Evolutionary conservation across 495 filamentous ascomycete species (phyloP), one percentile per base, ranked within the genome.

Genomic region (Penicillium psychrofluorescens): DNA sequence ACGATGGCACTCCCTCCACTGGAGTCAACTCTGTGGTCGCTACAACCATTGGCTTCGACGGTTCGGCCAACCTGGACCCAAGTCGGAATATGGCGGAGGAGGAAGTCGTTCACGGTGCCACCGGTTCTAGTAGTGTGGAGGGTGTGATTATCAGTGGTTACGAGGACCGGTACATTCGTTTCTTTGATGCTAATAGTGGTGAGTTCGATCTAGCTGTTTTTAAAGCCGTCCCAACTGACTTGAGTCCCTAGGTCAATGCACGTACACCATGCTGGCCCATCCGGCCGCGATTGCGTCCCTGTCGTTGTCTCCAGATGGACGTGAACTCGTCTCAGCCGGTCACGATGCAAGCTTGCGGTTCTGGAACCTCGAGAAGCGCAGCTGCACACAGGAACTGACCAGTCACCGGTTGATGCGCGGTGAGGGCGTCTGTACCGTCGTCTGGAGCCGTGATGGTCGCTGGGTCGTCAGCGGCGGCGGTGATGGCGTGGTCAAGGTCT

Each of bases 161-260:
- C 59, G 92, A 98, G 63, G 92, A 98, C 68, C 79, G 83, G 52
- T 95, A 86, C 56, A 90, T 98, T 49, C 75, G 92, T 50, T 94
- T 98, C 74, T 98, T 95, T 54, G 92, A 98, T 72, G 92, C 92
- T 15, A 97, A 97, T 58, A 95, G 87, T 66, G 92, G 92, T 97
- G 80, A 63, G 88, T 82, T 8, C 42, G 14, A n/a, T 10, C 16
- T 7, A 40, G 2, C 30, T 42, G n/a, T 5, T 33, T 11, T 35
- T 13, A 8, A 31, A 33, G 32, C 7, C 14, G 29, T n/a, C 48
- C 22, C 39, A 47, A 53, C 69, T 72, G 61, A 79, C 35, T 14
- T 32, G 43, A 4, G 6, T 40, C 12, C 40, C 9, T 53, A 98
- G 92, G 92, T 49, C 94, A 97, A 92, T 95, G 90, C 70, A 95